These are phyloP conservation scores for Rhododendron henanense DNA, from an alignment of 148 eudicot genomes.

Conservation along the genomic window DNA sequence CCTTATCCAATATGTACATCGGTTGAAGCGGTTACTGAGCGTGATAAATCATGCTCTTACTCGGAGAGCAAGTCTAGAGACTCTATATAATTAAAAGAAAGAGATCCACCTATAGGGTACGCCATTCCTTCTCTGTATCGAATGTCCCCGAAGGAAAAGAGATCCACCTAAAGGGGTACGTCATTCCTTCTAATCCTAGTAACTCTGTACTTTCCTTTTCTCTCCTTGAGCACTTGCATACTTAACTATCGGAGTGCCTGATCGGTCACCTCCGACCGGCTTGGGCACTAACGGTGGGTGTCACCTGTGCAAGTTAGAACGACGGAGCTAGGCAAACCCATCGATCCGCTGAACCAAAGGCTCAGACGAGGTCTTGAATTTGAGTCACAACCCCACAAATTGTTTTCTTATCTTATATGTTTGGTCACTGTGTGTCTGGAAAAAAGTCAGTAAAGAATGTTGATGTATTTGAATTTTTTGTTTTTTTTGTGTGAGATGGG, in stretches of 20 bases:
- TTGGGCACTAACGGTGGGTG: too few relatives aligned
- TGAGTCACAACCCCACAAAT: neutral
- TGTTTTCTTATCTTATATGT: neutral
- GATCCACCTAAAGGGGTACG: too few relatives aligned
- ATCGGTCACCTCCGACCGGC: too few relatives aligned
- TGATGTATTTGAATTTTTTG: neutral
- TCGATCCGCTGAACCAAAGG: too few relatives aligned
- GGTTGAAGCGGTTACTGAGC: neutral
- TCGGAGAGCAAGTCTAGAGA: neutral
- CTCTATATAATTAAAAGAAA: too few relatives aligned
- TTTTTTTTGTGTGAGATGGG: neutral
- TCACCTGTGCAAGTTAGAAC: too few relatives aligned
- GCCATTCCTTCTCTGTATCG: too few relatives aligned
- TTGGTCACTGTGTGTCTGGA: neutral
- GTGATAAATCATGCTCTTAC: too few relatives aligned
- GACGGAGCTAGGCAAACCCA: too few relatives aligned
- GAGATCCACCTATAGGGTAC: too few relatives aligned
- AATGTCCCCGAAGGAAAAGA: too few relatives aligned
- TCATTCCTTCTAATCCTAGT: neutral
- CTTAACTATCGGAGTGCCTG: neutral
- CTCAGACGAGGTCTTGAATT: too few relatives aligned
- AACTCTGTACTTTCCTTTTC: neutral
- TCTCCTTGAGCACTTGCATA: neutral
- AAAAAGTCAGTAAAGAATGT: neutral
- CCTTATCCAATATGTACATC: neutral